These are phyloP conservation scores for Macrotyloma uniflorum DNA, from an alignment of 306 rosid species.

Conservation along the genomic window DNA sequence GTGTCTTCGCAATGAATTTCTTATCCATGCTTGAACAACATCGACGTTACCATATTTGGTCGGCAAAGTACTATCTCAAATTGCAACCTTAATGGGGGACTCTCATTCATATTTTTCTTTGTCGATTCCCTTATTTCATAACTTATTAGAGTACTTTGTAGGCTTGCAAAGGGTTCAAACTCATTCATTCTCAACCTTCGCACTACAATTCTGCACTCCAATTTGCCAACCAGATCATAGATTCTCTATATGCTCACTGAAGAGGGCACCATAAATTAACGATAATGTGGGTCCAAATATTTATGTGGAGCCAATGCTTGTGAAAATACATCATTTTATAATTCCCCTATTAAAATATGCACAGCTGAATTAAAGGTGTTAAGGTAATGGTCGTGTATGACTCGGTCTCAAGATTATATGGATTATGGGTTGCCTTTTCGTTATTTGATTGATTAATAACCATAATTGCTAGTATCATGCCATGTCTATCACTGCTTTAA, in stretches of 20 bases:
- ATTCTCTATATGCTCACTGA: conserved; percentile 40
- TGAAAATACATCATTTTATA: not conserved
- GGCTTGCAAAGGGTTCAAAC: conserved; percentile 61
- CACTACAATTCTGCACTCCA: conserved; percentile 53
- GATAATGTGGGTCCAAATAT: conserved; percentile 50
- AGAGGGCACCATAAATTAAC: conserved; percentile 38
- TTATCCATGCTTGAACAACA: conserved; percentile 40
- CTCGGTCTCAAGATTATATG: conserved; percentile 7
- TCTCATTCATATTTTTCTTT: conserved; percentile 26
- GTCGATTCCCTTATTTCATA: conserved; percentile 44
- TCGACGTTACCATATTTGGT: conserved; percentile 34
- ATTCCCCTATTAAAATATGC: conserved; percentile 16
- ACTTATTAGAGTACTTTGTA: conserved; percentile 51
- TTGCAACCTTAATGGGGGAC: conserved; percentile 46
- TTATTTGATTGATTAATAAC: conserved; percentile 29
- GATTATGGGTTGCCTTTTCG: conserved; percentile 30
- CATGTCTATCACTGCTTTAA: conserved; percentile 45
- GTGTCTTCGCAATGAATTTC: conserved; percentile 38
- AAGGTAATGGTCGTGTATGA: conserved; percentile 34
- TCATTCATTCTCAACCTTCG: conserved; percentile 43
- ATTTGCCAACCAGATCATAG: conserved; percentile 62
- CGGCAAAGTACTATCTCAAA: conserved; percentile 41
- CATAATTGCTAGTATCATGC: conserved; percentile 50
- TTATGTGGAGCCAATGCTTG: conserved; percentile 2
- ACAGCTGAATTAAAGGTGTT: conserved; percentile 45